phyloP scores from a whole-genome alignment of 371 early-diverging fungal species.

The Nematocida displodere region DNA sequence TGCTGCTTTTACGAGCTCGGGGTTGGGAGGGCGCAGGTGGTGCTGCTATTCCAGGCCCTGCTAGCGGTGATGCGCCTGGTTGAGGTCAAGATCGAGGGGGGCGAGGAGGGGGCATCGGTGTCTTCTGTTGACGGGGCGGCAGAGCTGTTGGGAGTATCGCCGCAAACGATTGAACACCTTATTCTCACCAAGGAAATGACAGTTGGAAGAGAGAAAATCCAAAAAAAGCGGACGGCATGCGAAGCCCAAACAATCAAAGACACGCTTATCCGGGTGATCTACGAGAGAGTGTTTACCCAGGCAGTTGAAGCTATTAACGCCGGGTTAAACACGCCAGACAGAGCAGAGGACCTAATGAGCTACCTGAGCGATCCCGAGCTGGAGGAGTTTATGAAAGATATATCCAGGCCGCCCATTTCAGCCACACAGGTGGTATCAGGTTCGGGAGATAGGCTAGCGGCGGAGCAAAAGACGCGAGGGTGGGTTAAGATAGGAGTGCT shows the following conservation, averaged over 20 bases:
- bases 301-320: conserved; percentile 55
- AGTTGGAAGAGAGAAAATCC: conserved; percentile 71
- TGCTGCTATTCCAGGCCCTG: conserved; percentile 7
- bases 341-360: neutral
- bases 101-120: neutral
- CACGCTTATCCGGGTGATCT: conserved; percentile 71
- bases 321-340: neutral
- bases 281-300: conserved; percentile 58
- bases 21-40: neutral
- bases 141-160: conserved; percentile 16
- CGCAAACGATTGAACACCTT: conserved; percentile 45
- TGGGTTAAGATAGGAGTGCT: conserved; percentile 65
- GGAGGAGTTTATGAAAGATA: neutral
- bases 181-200: conserved; percentile 61
- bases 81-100: neutral
- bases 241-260: conserved; percentile 67
- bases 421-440: neutral
- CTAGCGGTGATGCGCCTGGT: neutral
- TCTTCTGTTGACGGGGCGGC: neutral
- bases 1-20: neutral
- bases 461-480: neutral
- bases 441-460: neutral
- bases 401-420: neutral
- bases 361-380: neutral
- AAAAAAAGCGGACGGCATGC: conserved; percentile 66